Base-by-base conservation (phyloP, 345 rosid species). In the Psidium friedrichsthalianum region DNA sequence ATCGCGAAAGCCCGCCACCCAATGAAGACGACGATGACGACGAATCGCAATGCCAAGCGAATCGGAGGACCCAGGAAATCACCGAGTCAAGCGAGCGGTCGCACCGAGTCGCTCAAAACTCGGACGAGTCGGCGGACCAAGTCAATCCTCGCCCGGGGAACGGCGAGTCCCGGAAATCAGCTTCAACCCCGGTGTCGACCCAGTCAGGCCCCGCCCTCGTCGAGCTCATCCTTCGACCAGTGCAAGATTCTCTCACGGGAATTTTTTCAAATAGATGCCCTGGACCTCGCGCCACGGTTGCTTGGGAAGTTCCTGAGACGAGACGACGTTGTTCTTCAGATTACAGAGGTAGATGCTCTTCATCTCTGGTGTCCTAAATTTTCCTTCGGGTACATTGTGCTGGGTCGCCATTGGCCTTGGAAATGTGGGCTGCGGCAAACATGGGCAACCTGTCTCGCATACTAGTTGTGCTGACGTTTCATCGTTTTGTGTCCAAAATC, bases 261-360 rank as follows among this genome's bases (percentile, higher is more conserved):
- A 55, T 97, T 94, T 92, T 97, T 92, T 86, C 96, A 93, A 74
- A 85, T 95, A 22, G 98, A 97, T 86, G 96, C 98, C 20, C 94
- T 97, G 85, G 94, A 94, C 84, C 96, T 97, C 24, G 99, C 98
- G 82, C 98, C 98, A 1, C 94, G 98, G 56, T 88, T 97, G 93
- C 98, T 97, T 44, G 99, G 99, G 74, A 97, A 97, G 90, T 91
- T 93, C 74, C 88, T 97, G 2, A 90, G 93, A 90, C 93, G 93
- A 90, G 97, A 93, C 86, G 92, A 94, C 49, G 98, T 95, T 58
- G 89, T 97, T 56, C 95, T 97, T 83, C 98, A 90, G 83, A 95
- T 97, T 57, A 95, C 98, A 5, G 99, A 97, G 98, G 99, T 97
- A 82, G 86, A 53, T 20, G 29, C 25, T 51, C 76, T 84, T 69